phyloP scores from a whole-genome alignment of 176 grass and related monocot species.

The Avena sativa region DNA sequence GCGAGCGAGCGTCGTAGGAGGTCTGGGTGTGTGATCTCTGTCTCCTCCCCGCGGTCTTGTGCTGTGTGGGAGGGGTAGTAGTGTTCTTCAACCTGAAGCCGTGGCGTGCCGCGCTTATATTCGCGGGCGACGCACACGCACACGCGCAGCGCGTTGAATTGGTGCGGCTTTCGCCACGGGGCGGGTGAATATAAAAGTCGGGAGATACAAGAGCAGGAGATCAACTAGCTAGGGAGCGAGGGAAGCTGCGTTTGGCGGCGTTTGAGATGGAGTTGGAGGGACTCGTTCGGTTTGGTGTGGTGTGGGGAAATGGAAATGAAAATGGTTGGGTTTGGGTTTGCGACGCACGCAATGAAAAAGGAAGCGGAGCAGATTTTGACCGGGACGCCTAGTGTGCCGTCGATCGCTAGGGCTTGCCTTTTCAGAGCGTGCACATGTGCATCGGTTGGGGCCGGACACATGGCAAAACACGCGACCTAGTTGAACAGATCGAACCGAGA shows the following conservation, averaged over 20 bases:
- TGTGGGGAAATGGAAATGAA: conserved; percentile 5
- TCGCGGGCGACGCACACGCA: not conserved
- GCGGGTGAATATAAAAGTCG: not conserved
- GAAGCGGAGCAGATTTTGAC: conserved; percentile 49
- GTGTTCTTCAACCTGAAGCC: not conserved
- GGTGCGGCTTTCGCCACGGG: conserved; percentile 14
- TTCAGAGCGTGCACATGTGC: conserved; percentile 6
- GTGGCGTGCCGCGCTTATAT: conserved; percentile 43
- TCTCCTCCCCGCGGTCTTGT: not conserved
- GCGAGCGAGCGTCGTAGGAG: not conserved
- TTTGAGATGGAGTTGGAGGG: conserved; percentile 39
- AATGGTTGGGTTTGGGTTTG: conserved; percentile 8
- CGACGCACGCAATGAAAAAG: conserved; percentile 36
- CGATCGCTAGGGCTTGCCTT: not conserved
- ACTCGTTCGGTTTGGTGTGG: conserved; percentile 56
- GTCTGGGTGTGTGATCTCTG: not conserved
- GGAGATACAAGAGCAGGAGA: not conserved
- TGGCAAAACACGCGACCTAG: not conserved
- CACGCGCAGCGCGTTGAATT: conserved; percentile 46
- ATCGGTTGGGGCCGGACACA: conserved; percentile 32
- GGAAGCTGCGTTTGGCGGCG: not conserved
- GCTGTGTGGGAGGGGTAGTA: not conserved
- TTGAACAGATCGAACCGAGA: not conserved
- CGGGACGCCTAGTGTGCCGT: not conserved
- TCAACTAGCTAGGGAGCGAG: not conserved